Evolutionary conservation across 305 asterid genomes (phyloP), one percentile per base, ranked within the genome.

Genomic region (Salvia sclarea): DNA sequence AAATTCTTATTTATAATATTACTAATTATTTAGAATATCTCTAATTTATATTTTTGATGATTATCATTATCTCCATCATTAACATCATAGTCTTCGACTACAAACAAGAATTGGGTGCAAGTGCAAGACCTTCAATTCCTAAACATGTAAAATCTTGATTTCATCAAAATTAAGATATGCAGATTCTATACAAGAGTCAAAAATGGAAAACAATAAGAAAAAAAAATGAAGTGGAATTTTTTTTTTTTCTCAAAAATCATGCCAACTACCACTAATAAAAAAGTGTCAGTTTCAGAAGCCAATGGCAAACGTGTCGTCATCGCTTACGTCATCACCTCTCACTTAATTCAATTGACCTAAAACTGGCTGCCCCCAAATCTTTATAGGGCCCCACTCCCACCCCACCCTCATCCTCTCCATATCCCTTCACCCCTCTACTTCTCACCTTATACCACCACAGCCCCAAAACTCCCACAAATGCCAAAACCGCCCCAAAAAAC

Each of bases 301-400:
- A 30, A 5, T 55, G 68, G 65, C 30, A 67, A 69, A 64, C 10
- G 8, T 22, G 16, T 13, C 75, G 83, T 83, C 85, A 83, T 37
- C 82, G 70, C 84, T 81, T 77, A 76, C 86, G 50, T 86, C 88
- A 86, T 70, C 75, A 86, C 68, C 76, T 83, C 43, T 75, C 96
- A 22, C 88, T 70, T 72, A 92, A 76, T 78, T 92, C 95, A 73
- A 92, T 88, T 40, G 98, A 84, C 80, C 96, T 83, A 78, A 88
- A 92, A 81, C 97, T 92, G 4, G 92, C 96, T 10, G 82, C 70
- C 14, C 91, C 92, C 80, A 92, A 78, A 85, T 87, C 92, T 76
- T 88, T 90, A 73, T 92, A 92, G 18, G 92, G 90, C 1, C 98
- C 98, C 28, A 85, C 85, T 2, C 90, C 92, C 16, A 53, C 76